phyloP scores from a whole-genome alignment of 2,329 filamentous ascomycete genomes.

The Cercospora sesami region DNA sequence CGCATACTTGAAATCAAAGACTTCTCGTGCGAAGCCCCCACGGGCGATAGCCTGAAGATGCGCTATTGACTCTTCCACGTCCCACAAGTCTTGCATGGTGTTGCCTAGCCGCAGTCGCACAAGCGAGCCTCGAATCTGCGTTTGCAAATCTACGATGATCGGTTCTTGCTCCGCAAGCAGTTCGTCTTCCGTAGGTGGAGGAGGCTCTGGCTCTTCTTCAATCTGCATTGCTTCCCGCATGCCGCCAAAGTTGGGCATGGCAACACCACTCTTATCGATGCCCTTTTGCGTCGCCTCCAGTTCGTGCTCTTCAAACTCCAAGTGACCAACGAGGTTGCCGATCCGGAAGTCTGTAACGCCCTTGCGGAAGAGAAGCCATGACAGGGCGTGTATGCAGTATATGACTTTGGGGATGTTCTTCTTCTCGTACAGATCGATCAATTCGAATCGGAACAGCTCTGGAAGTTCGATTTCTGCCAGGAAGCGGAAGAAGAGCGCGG shows the following conservation, averaged over 20 bases:
- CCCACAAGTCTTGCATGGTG: conserved; percentile 88
- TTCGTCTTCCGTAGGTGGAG: conserved; percentile 84
- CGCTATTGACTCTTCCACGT: conserved; percentile 72
- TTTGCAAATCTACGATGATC: conserved; percentile 75
- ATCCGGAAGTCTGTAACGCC: conserved; percentile 95
- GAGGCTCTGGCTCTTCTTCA: conserved; percentile 73
- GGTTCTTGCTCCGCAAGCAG: conserved; percentile 73
- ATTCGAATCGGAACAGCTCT: conserved; percentile 93
- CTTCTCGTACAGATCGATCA: conserved; percentile 98
- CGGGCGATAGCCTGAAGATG: conserved; percentile 84
- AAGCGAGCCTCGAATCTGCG: conserved; percentile 79
- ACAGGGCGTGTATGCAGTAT: conserved; percentile 95
- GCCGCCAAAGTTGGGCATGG: conserved; percentile 95
- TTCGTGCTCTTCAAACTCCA: conserved; percentile 97
- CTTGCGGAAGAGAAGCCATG: conserved; percentile 94
- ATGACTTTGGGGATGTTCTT: conserved; percentile 99
- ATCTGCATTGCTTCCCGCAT: conserved; percentile 96
- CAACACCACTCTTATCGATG: conserved; percentile 89
- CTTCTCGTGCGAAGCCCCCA: conserved; percentile 82
- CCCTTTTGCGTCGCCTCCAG: conserved; percentile 96
- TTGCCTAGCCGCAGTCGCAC: conserved; percentile 73
- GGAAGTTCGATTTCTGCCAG: conserved; percentile 88
- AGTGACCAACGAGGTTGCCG: conserved; percentile 90
- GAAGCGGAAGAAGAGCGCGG: conserved; percentile 92
- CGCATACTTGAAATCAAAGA: conserved; percentile 75